Conservation (phyloP, 1,139 yeast species). For the Saccharomyces uvarum region DNA sequence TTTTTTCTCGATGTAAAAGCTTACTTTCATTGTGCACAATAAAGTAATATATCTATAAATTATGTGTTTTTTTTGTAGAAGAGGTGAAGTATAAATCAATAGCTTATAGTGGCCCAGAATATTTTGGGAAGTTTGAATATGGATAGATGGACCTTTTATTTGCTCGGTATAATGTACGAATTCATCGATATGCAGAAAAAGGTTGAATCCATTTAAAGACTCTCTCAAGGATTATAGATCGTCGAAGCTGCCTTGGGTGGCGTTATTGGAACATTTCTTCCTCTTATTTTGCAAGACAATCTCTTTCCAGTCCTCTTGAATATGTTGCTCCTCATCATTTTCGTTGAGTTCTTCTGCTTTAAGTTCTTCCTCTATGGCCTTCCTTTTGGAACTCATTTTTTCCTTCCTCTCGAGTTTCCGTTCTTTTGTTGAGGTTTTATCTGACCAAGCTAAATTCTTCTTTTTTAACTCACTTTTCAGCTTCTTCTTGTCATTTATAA, state of each 20-base stretch:
- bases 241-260: constrained; percentile 61
- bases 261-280: constrained; percentile 15
- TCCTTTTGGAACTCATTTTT: constrained; percentile 54
- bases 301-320: constrained; percentile 81
- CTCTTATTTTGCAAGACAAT: constrained; percentile 51
- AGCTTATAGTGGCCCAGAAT: neutral
- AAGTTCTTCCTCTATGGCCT: constrained; percentile 52
- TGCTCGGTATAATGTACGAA: neutral
- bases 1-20: neutral
- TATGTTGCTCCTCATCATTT: constrained; percentile 44
- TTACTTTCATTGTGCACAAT: neutral
- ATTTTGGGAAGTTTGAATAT: neutral
- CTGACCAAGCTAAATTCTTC: constrained; percentile 76
- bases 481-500: constrained; percentile 39
- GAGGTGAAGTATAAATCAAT: neutral
- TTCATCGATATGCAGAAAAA: neutral
- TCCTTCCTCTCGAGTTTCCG: constrained; percentile 55
- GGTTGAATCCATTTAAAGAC: neutral
- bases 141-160: neutral
- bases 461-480: constrained; percentile 43
- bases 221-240: constrained; percentile 41
- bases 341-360: constrained; percentile 30
- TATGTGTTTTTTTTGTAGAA: neutral
- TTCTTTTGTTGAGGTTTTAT: constrained; percentile 57
- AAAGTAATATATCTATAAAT: neutral